These are phyloP conservation scores for Aspergillus alliaceus DNA, from an alignment of 2,329 filamentous ascomycete species.

Conservation along the genomic window DNA sequence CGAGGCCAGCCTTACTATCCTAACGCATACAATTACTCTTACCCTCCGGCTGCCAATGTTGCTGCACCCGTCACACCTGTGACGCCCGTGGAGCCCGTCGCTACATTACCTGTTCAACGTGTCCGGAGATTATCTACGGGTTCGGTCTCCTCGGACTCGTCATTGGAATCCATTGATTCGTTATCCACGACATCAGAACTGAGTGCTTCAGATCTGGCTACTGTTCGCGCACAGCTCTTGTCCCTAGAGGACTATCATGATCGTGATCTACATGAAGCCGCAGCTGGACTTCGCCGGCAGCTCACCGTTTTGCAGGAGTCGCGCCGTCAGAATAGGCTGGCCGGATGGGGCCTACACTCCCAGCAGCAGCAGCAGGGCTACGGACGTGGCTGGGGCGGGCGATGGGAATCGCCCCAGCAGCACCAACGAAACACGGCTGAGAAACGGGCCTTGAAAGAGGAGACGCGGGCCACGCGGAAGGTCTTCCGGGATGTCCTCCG, in stretches of 20 bases:
- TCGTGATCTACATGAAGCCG: constrained; percentile 36
- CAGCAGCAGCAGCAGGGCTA: constrained; percentile 12
- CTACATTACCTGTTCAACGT: constrained; percentile 12
- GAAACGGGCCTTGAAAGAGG: constrained; percentile 34
- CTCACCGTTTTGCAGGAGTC: constrained; percentile 34
- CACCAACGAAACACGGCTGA: constrained; percentile 30
- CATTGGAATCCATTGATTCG: constrained; percentile 38
- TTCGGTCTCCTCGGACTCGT: constrained; percentile 34
- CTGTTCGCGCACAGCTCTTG: constrained; percentile 35
- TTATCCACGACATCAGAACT: constrained; percentile 39
- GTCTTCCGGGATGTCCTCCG: constrained; percentile 37
- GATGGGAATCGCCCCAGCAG: constrained; percentile 38
- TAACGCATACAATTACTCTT: constrained; percentile 8
- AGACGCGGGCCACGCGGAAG: constrained; percentile 37
- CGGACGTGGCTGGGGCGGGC: constrained; percentile 29
- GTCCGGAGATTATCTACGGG: constrained; percentile 29
- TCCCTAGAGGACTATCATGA: constrained; percentile 36
- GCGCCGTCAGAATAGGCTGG: constrained; percentile 30
- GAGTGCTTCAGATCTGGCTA: constrained; percentile 35
- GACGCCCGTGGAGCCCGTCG: not conserved
- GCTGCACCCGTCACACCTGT: not conserved
- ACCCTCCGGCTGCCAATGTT: not conserved
- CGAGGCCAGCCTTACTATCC: constrained; percentile 15
- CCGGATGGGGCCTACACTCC: constrained; percentile 16
- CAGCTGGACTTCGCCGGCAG: constrained; percentile 36